A percentile compares a stretch with the other conserved stretches of the same genome.
phyloP scores from a whole-genome alignment of 2,329 filamentous ascomycete genomes.

The Alternaria panax region DNA sequence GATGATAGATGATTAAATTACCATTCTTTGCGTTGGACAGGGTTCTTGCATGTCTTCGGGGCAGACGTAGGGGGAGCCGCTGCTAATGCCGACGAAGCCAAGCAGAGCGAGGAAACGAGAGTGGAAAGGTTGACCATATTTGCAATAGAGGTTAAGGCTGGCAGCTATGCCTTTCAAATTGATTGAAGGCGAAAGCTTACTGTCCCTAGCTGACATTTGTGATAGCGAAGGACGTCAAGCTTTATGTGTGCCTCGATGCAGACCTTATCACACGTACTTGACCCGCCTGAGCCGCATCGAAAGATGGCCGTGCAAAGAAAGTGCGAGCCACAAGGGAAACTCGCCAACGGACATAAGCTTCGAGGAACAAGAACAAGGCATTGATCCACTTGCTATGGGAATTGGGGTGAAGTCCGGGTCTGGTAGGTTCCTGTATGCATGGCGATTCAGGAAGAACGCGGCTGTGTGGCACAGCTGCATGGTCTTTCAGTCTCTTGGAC shows the following conservation, averaged over 20 bases:
- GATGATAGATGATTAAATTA: too few relatives aligned
- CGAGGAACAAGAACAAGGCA: background rate
- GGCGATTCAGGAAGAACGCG: background rate
- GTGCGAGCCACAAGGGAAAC: background rate
- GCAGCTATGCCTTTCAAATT: background rate
- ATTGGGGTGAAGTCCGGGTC: background rate
- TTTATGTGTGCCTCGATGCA: conserved; percentile 7
- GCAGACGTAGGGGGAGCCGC: too few relatives aligned
- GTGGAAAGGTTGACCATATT: too few relatives aligned
- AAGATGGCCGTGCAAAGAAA: background rate
- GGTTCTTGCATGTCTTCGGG: too few relatives aligned
- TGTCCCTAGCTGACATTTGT: conserved; percentile 5
- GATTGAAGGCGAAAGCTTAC: conserved; percentile 3
- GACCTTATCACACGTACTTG: background rate
- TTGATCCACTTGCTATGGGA: background rate
- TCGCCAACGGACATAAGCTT: background rate
- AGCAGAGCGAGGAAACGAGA: too few relatives aligned
- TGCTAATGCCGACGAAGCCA: too few relatives aligned
- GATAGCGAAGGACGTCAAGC: conserved; percentile 5
- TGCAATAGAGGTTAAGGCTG: background rate
- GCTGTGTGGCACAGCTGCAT: background rate
- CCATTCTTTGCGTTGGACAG: too few relatives aligned
- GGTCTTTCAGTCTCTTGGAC: background rate
- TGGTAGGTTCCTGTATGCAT: background rate
- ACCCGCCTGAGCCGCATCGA: background rate